Conservation (phyloP, 805 yeast genomes). For the Candida ascalaphidarum region DNA sequence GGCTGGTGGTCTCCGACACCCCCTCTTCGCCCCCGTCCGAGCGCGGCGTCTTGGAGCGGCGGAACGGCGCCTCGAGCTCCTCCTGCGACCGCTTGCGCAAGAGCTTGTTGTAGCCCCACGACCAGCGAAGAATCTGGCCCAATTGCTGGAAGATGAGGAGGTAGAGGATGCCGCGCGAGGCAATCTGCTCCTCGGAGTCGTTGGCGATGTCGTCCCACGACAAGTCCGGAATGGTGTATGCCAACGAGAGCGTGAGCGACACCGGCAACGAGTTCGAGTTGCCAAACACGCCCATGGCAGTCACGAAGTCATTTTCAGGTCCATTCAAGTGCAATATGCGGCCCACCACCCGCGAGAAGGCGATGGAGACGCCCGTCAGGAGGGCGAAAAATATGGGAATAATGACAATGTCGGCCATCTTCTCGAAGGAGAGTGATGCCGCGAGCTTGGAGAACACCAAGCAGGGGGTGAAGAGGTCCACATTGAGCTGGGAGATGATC, state of each 20-base stretch:
- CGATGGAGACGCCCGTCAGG: slow-evolving; percentile 68
- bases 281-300: slow-evolving; percentile 96
- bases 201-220: slow-evolving; percentile 67
- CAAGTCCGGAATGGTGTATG: slow-evolving; percentile 67
- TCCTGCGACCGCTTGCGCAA: slow-evolving; percentile 41
- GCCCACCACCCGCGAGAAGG: slow-evolving; percentile 52
- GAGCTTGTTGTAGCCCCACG: slow-evolving; percentile 76
- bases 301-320: slow-evolving; percentile 81
- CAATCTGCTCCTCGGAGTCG: slow-evolving; percentile 62
- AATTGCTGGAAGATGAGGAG: slow-evolving; percentile 71
- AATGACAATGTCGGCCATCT: slow-evolving; percentile 69
- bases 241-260: slow-evolving; percentile 72
- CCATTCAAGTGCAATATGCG: slow-evolving; percentile 48
- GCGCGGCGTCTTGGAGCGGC: too few relatives aligned
- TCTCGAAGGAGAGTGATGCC: slow-evolving; percentile 59
- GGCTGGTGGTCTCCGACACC: too few relatives aligned
- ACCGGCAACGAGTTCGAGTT: slow-evolving; percentile 94
- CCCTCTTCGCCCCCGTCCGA: too few relatives aligned
- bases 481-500: slow-evolving; percentile 68
- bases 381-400: slow-evolving; percentile 82
- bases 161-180: slow-evolving; percentile 71
- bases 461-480: slow-evolving; percentile 91
- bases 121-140: slow-evolving; percentile 79
- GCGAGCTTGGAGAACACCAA: slow-evolving; percentile 80
- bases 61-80: slow-evolving; percentile 19